phyloP scores from a whole-genome alignment of 2,329 filamentous ascomycete species.

The Ophiostoma fasciatum region DNA sequence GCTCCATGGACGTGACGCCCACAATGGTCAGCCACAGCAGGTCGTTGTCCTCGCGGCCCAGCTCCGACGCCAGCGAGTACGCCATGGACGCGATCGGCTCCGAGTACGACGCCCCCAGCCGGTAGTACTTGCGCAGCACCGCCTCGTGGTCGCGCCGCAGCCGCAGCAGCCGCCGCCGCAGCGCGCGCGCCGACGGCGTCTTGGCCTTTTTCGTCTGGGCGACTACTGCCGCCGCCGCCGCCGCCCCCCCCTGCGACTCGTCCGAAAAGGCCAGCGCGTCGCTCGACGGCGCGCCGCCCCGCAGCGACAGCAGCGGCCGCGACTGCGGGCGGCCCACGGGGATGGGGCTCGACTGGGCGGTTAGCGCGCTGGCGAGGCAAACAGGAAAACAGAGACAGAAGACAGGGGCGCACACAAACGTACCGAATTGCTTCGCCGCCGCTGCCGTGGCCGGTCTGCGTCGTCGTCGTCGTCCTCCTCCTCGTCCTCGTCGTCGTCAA shows the following conservation, averaged over 20 bases:
- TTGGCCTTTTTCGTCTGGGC: constrained; percentile 18
- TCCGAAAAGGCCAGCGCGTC: constrained; percentile 39
- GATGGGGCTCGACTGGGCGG: constrained; percentile 46
- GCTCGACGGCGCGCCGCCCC: constrained; percentile 30
- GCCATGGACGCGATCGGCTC: constrained; percentile 91
- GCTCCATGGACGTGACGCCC: constrained; percentile 83
- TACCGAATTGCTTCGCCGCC: constrained; percentile 80
- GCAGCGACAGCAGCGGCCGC: constrained; percentile 43
- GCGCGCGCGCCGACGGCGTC: constrained; percentile 54
- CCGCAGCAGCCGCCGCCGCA: constrained; percentile 59
- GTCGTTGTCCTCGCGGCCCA: constrained; percentile 93
- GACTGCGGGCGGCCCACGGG: constrained; percentile 45
- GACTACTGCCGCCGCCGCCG: too few species aligned
- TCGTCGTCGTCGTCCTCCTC: constrained; percentile 60
- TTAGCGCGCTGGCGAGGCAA: constrained; percentile 7
- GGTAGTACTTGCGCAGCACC: constrained; percentile 70
- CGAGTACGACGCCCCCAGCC: constrained; percentile 75
- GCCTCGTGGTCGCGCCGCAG: constrained; percentile 64
- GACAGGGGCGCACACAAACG: constrained; percentile 19
- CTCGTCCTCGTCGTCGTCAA: constrained; percentile 51
- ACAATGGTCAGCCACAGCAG: constrained; percentile 90
- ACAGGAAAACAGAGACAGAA: not conserved
- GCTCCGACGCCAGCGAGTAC: constrained; percentile 85
- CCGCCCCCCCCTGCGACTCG: constrained; percentile 42
- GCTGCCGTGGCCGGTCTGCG: constrained; percentile 61